These are phyloP conservation scores for Cordyceps cateniannulata DNA, from an alignment of 2,329 filamentous ascomycete species.

Conservation along the genomic window DNA sequence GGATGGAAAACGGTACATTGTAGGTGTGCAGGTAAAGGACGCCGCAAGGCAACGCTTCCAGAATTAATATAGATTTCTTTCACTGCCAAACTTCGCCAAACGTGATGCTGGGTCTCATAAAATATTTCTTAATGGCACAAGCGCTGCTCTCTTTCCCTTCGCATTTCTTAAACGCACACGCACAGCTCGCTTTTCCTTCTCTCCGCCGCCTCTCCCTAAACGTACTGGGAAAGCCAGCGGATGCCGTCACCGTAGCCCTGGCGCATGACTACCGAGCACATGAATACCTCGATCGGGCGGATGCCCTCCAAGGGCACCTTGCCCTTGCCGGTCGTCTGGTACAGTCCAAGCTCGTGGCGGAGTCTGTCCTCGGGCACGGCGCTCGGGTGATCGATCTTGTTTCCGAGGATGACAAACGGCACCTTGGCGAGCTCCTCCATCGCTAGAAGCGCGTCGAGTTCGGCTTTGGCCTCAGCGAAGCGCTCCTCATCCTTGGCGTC, in stretches of 20 bases:
- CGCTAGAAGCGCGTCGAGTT: conserved; percentile 87
- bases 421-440: conserved; percentile 98
- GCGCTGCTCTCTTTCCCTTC: conserved; percentile 9
- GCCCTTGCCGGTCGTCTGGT: conserved; percentile 94
- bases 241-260: conserved; percentile 92
- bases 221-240: conserved; percentile 88
- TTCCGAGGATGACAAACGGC: conserved; percentile 91
- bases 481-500: conserved; percentile 97
- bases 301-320: conserved; percentile 90
- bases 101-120: conserved; percentile 27
- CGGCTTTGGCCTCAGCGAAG: conserved; percentile 88
- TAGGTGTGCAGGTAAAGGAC: not conserved
- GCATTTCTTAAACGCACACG: conserved; percentile 18
- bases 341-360: conserved; percentile 83
- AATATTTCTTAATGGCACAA: conserved; percentile 22
- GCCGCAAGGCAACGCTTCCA: not conserved
- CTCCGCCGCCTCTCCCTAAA: conserved; percentile 43
- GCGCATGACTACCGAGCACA: conserved; percentile 98
- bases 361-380: conserved; percentile 95
- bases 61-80: conserved; percentile 19
- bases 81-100: conserved; percentile 29
- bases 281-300: conserved; percentile 92
- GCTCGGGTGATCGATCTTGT: conserved; percentile 98
- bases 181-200: conserved; percentile 6
- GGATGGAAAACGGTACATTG: not conserved